Percentiles rank a stretch among this genome's conserved stretches.
Conservation (phyloP, 2,329 filamentous ascomycete genomes). For the Diaporthe vexans region DNA sequence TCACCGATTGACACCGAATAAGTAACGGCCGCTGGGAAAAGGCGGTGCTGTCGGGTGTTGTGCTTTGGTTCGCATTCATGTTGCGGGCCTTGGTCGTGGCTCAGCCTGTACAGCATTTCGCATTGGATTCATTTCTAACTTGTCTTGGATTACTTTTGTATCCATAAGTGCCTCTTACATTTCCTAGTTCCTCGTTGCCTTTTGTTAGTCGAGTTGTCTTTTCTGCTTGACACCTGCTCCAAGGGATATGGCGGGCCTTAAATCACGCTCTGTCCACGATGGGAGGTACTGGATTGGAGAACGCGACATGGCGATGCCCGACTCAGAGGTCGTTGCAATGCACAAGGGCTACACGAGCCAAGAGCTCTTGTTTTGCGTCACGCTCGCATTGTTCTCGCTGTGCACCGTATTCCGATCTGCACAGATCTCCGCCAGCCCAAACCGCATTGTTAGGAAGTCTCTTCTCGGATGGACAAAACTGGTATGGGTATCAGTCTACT, state of each 20-base stretch:
- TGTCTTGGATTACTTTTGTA: not conserved
- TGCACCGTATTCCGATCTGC: not conserved
- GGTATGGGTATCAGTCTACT: not conserved
- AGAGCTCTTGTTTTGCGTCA: constrained; percentile 4
- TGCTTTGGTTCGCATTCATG: not conserved
- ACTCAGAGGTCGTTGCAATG: not conserved
- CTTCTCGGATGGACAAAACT: not conserved
- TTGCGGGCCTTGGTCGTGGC: not conserved
- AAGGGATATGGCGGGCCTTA: not conserved
- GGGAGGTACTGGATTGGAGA: not conserved
- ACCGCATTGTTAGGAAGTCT: not conserved
- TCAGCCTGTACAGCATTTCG: not conserved
- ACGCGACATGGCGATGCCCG: not conserved
- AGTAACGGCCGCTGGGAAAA: not conserved
- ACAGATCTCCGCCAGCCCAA: not conserved
- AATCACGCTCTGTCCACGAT: not conserved
- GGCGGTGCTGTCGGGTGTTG: not conserved
- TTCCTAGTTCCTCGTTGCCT: not conserved
- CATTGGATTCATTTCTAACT: not conserved
- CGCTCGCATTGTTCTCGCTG: constrained; percentile 4
- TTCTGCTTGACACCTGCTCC: not conserved
- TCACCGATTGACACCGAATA: not conserved
- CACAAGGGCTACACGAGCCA: not conserved
- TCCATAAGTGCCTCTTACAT: not conserved
- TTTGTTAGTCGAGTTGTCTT: not conserved